Evolutionary conservation across 1,284 basidiomycete species (phyloP).

Genomic region (Ganoderma meredithae): DNA sequence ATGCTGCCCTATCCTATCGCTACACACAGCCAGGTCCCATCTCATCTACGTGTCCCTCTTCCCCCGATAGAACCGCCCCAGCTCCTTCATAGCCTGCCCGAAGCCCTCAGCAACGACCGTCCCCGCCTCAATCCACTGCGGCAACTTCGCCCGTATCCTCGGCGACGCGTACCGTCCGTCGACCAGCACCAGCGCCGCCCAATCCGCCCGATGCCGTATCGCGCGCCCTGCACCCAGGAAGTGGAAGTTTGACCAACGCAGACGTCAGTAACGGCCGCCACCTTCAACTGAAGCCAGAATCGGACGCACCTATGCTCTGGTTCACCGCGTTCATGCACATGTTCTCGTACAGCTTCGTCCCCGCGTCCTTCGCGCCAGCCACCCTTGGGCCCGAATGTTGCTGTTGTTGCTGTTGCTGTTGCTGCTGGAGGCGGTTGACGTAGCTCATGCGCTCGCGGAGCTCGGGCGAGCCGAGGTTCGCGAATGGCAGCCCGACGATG

Average conservation of each 20-base stretch:
- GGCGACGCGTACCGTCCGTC: constrained; percentile 79
- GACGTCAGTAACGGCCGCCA: too few species aligned
- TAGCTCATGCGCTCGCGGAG: constrained; percentile 92
- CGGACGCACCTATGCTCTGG: constrained; percentile 87
- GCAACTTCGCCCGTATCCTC: constrained; percentile 79
- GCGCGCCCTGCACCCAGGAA: constrained; percentile 72
- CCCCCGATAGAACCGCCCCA: constrained; percentile 73
- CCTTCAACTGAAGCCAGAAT: too few species aligned
- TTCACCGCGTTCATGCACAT: constrained; percentile 98
- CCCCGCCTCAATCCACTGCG: constrained; percentile 85
- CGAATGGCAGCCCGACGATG: constrained; percentile 93
- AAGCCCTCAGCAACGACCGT: constrained; percentile 73
- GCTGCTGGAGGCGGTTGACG: constrained; percentile 65
- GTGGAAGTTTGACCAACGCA: too few species aligned
- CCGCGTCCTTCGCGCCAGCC: constrained; percentile 67
- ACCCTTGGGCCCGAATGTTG: constrained; percentile 38
- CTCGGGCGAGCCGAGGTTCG: constrained; percentile 91
- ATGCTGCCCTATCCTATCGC: background rate
- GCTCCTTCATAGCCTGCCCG: constrained; percentile 74
- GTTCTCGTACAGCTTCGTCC: constrained; percentile 88
- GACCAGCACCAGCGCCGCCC: constrained; percentile 86
- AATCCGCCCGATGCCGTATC: constrained; percentile 88
- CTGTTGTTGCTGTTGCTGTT: constrained; percentile 37
- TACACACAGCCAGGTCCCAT: background rate
- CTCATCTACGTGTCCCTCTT: constrained; percentile 38